Evolutionary conservation across 2,329 filamentous ascomycete genomes (phyloP), one percentile per base, ranked within the genome.

Genomic region (Chaetomiaceae sp.): DNA sequence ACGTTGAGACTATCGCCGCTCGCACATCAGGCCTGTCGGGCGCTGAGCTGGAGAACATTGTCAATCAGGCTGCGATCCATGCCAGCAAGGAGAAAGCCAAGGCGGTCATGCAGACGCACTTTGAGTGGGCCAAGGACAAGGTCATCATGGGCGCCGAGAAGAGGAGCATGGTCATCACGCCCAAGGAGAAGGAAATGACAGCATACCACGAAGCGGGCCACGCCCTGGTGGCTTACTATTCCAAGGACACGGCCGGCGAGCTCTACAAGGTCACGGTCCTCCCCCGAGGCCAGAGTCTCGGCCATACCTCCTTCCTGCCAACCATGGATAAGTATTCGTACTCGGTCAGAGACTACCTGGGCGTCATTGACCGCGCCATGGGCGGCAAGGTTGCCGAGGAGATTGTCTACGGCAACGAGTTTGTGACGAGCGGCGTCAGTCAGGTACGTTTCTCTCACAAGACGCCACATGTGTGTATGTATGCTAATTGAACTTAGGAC

Each of bases 181-280:
- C 92, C 59, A 90, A 95, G 73, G 94, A 99, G 73, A 97, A 97
- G 81, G 87, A 82, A 68, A 95, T 90, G 13, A 94, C 97, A 38
- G 94, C 94, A 5, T 99, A 99, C 71, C 94, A 99, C 73, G 94
- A 99, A 73, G 95, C 92, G 51, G 94, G 94, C 2, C 94, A 99
- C 69, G 90, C 94, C 8, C 81, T 99, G 14, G 89, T 96, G 54
- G 86, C 87, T 51, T 84, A 96, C 65, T 90, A 92, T 62, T 89
- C 86, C 11, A 76, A 77, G 58, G 84, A 87, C 56, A 82, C 82
- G 33, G 82, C 86, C 48, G 85, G 80, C 58, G 87, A 87, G 29
- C 78, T 99, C 1, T 96, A 99, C 79, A 99, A 99, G 73, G 91
- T 96, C 45, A 99, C 94, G 1, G 95, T 99, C 63, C 86, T 99